These are phyloP conservation scores for Alternaria ventricosa DNA, from an alignment of 2,329 filamentous ascomycete species.

Conservation along the genomic window DNA sequence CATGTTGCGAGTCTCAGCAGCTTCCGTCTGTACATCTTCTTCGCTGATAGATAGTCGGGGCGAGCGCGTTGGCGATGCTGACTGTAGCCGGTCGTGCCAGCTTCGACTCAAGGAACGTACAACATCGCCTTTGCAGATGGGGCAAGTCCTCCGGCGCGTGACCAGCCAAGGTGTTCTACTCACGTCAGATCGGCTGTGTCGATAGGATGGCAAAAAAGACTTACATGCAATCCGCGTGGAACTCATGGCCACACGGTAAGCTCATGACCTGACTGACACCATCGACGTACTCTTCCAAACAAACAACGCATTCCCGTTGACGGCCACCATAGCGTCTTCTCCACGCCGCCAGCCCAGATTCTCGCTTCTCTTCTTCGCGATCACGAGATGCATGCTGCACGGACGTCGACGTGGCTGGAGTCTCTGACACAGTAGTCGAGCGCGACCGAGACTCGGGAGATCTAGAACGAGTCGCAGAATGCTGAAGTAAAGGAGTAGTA, in stretches of 20 bases:
- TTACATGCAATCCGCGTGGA: conserved; percentile 98
- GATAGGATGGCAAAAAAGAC: conserved; percentile 51
- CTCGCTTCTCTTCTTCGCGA: conserved; percentile 60
- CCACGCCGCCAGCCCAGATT: conserved; percentile 58
- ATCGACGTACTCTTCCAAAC: conserved; percentile 93
- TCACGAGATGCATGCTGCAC: conserved; percentile 35
- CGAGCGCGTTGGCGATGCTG: conserved; percentile 28
- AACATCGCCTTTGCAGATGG: conserved; percentile 98
- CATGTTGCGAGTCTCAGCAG: conserved; percentile 54
- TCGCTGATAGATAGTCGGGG: conserved; percentile 40
- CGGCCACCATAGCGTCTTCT: conserved; percentile 67
- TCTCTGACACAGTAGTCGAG: conserved; percentile 69
- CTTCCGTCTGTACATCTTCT: conserved; percentile 54
- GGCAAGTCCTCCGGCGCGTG: conserved; percentile 92
- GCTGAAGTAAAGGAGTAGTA: conserved; percentile 79
- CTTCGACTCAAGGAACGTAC: conserved; percentile 60
- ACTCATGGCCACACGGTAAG: conserved; percentile 95
- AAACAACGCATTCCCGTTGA: conserved; percentile 91
- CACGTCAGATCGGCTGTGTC: conserved; percentile 23
- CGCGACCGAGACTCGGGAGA: conserved; percentile 63
- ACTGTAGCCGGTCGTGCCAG: conserved; percentile 37
- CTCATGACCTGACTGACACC: conserved; percentile 96
- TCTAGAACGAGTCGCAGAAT: conserved; percentile 29
- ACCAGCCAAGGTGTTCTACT: conserved; percentile 92
- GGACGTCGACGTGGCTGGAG: conserved; percentile 50